phyloP scores from a whole-genome alignment of 2,329 filamentous ascomycete species.

The Phialocephala subalpina region DNA sequence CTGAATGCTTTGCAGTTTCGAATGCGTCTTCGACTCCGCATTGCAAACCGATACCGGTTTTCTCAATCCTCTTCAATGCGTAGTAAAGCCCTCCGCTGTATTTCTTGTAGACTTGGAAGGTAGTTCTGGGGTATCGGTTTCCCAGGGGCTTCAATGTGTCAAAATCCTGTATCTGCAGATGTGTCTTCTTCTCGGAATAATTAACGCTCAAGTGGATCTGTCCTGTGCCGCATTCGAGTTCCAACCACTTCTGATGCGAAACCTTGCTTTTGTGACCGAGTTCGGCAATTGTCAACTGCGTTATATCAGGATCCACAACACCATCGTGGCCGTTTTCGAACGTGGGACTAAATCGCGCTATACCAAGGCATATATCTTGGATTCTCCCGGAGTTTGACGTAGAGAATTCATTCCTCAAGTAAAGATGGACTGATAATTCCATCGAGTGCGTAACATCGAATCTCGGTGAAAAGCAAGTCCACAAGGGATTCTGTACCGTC shows the following conservation, averaged over 20 bases:
- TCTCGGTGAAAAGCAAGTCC: constrained; percentile 68
- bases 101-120: constrained; percentile 97
- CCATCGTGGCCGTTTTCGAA: constrained; percentile 59
- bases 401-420: constrained; percentile 16
- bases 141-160: constrained; percentile 94
- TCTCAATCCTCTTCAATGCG: constrained; percentile 94
- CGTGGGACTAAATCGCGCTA: constrained; percentile 84
- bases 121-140: constrained; percentile 83
- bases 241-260: constrained; percentile 85
- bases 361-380: constrained; percentile 93
- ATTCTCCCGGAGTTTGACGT: constrained; percentile 41
- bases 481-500: constrained; percentile 9
- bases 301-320: too few relatives aligned
- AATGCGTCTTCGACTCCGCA: constrained; percentile 94
- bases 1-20: not conserved
- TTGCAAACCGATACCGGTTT: constrained; percentile 88
- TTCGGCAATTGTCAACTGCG: too few relatives aligned
- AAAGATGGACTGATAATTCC: constrained; percentile 82
- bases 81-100: constrained; percentile 89
- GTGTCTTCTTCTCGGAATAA: constrained; percentile 87
- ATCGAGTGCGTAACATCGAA: constrained; percentile 94
- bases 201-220: constrained; percentile 74
- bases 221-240: constrained; percentile 86
- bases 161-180: constrained; percentile 87
- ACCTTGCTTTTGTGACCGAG: constrained; percentile 51